These are phyloP conservation scores for Moniliella sp. DNA, from an alignment of 1,284 basidiomycete genomes.

Conservation along the genomic window DNA sequence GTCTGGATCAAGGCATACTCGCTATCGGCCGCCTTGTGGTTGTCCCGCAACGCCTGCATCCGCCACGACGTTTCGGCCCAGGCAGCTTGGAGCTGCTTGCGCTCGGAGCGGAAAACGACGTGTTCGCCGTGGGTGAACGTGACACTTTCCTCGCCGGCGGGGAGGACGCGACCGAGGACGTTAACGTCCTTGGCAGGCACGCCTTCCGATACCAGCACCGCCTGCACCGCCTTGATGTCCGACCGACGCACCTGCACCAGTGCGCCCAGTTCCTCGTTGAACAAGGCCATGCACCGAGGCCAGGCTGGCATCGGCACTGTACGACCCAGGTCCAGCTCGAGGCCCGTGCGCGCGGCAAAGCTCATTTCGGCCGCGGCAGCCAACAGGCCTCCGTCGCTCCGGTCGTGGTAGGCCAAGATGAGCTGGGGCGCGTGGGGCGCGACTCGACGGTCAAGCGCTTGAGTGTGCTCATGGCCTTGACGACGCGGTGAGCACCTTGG, in stretches of 20 bases:
- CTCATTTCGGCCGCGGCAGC: slow-evolving; percentile 83
- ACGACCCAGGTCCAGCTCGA: slow-evolving; percentile 43
- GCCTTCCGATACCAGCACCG: slow-evolving; percentile 46
- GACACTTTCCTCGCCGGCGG: slow-evolving; percentile 40
- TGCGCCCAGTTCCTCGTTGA: slow-evolving; percentile 89
- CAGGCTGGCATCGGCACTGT: slow-evolving; percentile 41
- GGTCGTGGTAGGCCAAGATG: slow-evolving; percentile 85
- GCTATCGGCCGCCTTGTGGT: slow-evolving; percentile 53
- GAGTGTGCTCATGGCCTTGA: slow-evolving; percentile 51
- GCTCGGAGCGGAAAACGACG: slow-evolving; percentile 28
- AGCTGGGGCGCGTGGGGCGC: slow-evolving; percentile 40
- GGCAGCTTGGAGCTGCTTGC: slow-evolving; percentile 52
- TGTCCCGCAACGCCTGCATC: slow-evolving; percentile 75
- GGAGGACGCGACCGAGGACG: slow-evolving; percentile 43
- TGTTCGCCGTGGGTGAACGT: slow-evolving; percentile 11
- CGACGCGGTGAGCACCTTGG: slow-evolving; percentile 54
- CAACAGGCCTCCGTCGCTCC: slow-evolving; percentile 86
- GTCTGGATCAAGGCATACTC: slow-evolving; percentile 56
- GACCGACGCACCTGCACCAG: slow-evolving; percentile 60
- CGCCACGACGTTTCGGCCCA: slow-evolving; percentile 87
- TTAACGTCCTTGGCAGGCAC: slow-evolving; percentile 57
- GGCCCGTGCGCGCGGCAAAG: slow-evolving; percentile 69
- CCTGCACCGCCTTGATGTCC: slow-evolving; percentile 44
- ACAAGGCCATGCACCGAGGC: too few relatives aligned
- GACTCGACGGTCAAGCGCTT: slow-evolving; percentile 37